Evolutionary conservation across 2,329 filamentous ascomycete species (phyloP).

Genomic region (Tothia fuscella): DNA sequence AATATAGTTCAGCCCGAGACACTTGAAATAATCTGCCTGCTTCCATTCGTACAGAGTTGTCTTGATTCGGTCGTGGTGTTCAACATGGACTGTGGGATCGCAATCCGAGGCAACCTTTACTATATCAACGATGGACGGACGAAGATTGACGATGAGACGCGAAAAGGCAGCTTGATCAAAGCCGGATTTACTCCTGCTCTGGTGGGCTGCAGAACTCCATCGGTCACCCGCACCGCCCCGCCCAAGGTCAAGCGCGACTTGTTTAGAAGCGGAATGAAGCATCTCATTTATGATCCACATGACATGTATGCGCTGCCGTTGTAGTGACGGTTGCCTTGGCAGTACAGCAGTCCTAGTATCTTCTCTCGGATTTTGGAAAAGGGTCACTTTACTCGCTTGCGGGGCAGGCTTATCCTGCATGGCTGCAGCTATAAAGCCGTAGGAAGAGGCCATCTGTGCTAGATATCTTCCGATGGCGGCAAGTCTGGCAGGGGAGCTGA

Average conservation of each 20-base stretch:
- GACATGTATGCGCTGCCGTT: slow-evolving; percentile 3
- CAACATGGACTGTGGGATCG: slow-evolving; percentile 2
- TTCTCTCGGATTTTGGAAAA: no score
- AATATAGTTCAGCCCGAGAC: not conserved
- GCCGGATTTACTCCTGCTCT: no score
- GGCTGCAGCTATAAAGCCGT: slow-evolving; percentile 1
- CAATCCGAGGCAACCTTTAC: slow-evolving; percentile 6
- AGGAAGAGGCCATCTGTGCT: slow-evolving; percentile 3
- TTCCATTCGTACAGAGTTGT: slow-evolving; percentile 10
- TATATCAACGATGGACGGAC: slow-evolving; percentile 6
- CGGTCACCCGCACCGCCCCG: not conserved
- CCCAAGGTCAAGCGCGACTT: not conserved
- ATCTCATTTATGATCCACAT: slow-evolving; percentile 7
- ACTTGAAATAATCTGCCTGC: slow-evolving; percentile 8
- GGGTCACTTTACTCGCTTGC: slow-evolving; percentile 5
- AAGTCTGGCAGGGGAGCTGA: slow-evolving; percentile 2
- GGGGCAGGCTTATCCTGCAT: not conserved
- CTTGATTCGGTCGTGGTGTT: slow-evolving; percentile 6
- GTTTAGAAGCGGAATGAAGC: slow-evolving; percentile 4
- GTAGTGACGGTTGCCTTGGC: not conserved
- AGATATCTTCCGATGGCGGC: slow-evolving; percentile 7
- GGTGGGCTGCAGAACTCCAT: no score
- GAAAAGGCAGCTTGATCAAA: no score
- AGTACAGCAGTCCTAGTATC: not conserved
- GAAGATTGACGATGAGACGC: no score